These are phyloP conservation scores for Globisporangium canariense DNA, from an alignment of 352 stramenopile genomes.

Conservation along the genomic window DNA sequence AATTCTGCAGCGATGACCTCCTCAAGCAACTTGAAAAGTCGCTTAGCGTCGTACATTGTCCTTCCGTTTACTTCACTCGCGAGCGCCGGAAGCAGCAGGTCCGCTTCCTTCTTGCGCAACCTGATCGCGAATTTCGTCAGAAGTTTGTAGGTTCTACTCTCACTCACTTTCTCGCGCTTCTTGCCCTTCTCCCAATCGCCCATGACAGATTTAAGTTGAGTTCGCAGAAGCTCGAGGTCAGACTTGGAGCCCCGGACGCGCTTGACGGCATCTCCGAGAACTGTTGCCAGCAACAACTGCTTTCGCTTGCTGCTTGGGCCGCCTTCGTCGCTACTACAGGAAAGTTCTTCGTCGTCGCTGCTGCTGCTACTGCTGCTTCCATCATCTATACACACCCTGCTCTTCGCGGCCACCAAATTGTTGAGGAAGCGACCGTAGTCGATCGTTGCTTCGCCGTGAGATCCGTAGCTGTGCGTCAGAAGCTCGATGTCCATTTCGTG, in stretches of 20 bases:
- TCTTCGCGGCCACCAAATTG: conserved; percentile 39
- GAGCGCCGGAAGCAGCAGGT: conserved; percentile 42
- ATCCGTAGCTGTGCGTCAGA: conserved; percentile 31
- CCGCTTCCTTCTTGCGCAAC: conserved; percentile 45
- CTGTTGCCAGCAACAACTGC: conserved; percentile 21
- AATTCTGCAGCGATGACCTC: conserved; percentile 27
- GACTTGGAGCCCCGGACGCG: conserved; percentile 28
- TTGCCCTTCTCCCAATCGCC: conserved; percentile 22
- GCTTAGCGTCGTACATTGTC: conserved; percentile 28
- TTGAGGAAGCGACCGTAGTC: conserved; percentile 52
- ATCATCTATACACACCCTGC: conserved; percentile 10
- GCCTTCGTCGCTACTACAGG: conserved; percentile 46
- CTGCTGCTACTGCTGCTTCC: conserved; percentile 23
- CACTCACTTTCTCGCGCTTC: conserved; percentile 32
- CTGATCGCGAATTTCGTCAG: conserved; percentile 42
- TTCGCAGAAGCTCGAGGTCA: conserved; percentile 35
- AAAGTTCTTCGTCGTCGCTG: conserved; percentile 33
- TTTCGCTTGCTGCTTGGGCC: conserved; percentile 25
- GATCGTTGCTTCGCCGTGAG: conserved; percentile 25
- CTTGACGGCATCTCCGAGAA: conserved; percentile 36
- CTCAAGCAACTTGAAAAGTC: conserved; percentile 24
- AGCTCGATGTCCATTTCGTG: conserved; percentile 53
- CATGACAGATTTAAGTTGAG: conserved; percentile 17
- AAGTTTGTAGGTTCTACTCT: conserved; percentile 60
- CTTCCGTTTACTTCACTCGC: conserved; percentile 25